Evolutionary conservation across 768 basidiomycete species (phyloP), one percentile per base, ranked within the genome.

Genomic region (Asterophora parasitica): DNA sequence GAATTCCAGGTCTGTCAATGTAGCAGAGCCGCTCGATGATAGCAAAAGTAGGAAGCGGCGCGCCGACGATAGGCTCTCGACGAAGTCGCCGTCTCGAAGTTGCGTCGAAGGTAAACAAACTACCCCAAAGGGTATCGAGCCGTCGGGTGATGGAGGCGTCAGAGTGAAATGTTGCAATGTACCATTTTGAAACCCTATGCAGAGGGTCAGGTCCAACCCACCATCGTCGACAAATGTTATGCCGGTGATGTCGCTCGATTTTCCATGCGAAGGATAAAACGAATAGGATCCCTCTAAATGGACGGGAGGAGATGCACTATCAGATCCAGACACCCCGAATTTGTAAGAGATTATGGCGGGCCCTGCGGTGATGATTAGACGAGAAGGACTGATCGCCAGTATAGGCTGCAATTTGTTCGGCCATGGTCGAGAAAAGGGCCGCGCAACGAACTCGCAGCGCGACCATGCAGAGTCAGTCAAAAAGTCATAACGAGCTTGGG

Each of bases 381-480:
- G 69, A 20, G 77, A 77, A 13, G 64, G 46, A 46, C 72, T 82
- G 48, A 82, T 70, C 20, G 81, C 76, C 31, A 88, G 59, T 10
- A 71, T 56, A 4, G 86, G 82, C 48, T 78, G 82, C 4, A 74
- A 62, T 55, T 76, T 84, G 17, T 68, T 70, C 4, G 55, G 11
- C 85, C 85, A 88, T 8, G 75, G 72, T 19, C 68, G 67, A 16
- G 81, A 77, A 7, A 88, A 70, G 1, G 84, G 85, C 1, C 83
- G 76, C 3, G 84, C 83, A 16, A 85, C 64, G 49, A 85, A 85
- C 37, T 66, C 57, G 34, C 61, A 60, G 16, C 55, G 60, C 3
- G 65, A 52, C 86, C 86, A 88, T 9, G 75, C 67, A 3, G 57
- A 51, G 58, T 87, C 84, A 4, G 73, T 60, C 7, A 78, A 59